Evolutionary conservation across 495 filamentous ascomycete species (phyloP).

Genomic region (Hypomontagnella submonticulosa): DNA sequence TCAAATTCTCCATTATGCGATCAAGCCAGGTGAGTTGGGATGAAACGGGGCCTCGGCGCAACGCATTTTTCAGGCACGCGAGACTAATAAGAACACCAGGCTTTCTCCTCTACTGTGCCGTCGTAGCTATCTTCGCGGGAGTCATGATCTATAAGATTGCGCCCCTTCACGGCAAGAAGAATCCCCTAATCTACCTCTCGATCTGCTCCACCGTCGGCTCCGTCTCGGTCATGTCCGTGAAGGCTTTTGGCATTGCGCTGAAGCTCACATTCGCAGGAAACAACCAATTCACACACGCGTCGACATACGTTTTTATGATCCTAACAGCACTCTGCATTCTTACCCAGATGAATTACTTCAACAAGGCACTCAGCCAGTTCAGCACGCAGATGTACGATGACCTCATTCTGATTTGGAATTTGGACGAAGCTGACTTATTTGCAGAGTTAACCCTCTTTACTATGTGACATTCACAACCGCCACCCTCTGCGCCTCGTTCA

Average conservation of each 20-base stretch:
- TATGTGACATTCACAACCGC: conserved; percentile 99
- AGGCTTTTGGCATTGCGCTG: conserved; percentile 95
- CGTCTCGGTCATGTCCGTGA: conserved; percentile 97
- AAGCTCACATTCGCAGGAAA: conserved; percentile 91
- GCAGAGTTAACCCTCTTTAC: conserved; percentile 95
- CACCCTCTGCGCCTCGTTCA: conserved; percentile 94
- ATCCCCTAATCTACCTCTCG: conserved; percentile 93
- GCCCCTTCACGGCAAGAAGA: conserved; percentile 88
- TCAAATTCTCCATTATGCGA: conserved; percentile 85
- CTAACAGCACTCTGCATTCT: conserved; percentile 92
- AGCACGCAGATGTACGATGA: conserved; percentile 88
- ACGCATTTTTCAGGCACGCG: background rate
- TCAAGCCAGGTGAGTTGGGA: conserved; percentile 78
- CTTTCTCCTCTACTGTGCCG: conserved; percentile 83
- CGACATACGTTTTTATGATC: conserved; percentile 96
- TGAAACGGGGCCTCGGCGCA: background rate
- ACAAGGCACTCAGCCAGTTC: conserved; percentile 97
- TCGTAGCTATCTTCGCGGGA: conserved; percentile 81
- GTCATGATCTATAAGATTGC: conserved; percentile 97
- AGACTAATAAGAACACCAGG: conserved; percentile 63
- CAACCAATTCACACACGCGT: conserved; percentile 93
- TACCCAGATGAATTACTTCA: conserved; percentile 99
- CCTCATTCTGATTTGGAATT: background rate
- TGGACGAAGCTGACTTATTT: conserved; percentile 46
- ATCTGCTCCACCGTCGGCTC: conserved; percentile 98